These are phyloP conservation scores for Leccinum huronense DNA, from an alignment of 1,284 basidiomycete genomes.

Conservation along the genomic window DNA sequence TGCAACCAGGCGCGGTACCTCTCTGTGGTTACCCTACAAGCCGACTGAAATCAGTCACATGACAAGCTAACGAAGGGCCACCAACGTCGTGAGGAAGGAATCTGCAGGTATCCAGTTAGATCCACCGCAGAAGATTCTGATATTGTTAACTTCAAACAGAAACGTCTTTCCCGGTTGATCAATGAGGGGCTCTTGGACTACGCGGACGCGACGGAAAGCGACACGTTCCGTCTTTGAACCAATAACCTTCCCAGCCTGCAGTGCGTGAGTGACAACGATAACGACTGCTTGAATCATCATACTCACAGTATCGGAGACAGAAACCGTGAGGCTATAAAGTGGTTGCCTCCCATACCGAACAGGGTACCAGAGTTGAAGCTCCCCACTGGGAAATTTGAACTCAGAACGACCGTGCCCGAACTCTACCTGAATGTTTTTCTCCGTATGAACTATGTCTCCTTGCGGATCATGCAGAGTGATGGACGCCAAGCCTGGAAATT, in stretches of 20 bases:
- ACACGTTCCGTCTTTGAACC: constrained; percentile 58
- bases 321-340: constrained; percentile 63
- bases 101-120: constrained; percentile 95
- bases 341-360: constrained; percentile 80
- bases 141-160: constrained; percentile 86
- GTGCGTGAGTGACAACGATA: constrained; percentile 1
- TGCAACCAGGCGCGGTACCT: constrained; percentile 72
- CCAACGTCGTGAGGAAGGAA: constrained; percentile 78
- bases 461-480: constrained; percentile 50
- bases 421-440: constrained; percentile 39
- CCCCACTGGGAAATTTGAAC: constrained; percentile 54
- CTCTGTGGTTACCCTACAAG: constrained; percentile 48
- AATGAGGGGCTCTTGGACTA: constrained; percentile 74
- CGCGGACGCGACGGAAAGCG: constrained; percentile 70
- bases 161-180: constrained; percentile 78
- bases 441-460: constrained; percentile 43
- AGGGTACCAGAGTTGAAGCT: constrained; percentile 79
- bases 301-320: constrained; percentile 51
- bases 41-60: constrained; percentile 4
- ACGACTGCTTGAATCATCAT: not conserved
- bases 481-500: constrained; percentile 38
- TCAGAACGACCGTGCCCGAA: constrained; percentile 41
- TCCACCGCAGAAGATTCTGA: constrained; percentile 85
- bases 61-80: constrained; percentile 14
- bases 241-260: constrained; percentile 48